These are phyloP conservation scores for Gnomoniopsis sp. DNA, from an alignment of 2,329 filamentous ascomycete genomes.

Conservation along the genomic window DNA sequence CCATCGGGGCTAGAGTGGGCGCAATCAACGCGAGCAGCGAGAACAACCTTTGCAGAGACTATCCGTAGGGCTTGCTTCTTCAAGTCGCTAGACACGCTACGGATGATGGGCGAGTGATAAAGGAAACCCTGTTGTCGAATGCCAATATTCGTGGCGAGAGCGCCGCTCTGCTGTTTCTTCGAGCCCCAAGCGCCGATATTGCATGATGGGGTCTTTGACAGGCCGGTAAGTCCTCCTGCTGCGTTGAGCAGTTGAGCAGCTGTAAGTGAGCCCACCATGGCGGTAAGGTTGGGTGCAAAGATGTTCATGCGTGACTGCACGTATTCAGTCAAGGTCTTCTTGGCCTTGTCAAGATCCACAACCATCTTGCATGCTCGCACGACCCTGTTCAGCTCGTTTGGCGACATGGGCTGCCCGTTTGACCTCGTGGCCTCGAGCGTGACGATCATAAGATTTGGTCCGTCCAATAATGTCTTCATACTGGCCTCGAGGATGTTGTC, in stretches of 20 bases:
- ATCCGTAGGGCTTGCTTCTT: slow-evolving; percentile 95
- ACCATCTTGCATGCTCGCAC: slow-evolving; percentile 81
- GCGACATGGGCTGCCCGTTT: slow-evolving; percentile 71
- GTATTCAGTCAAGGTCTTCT: slow-evolving; percentile 83
- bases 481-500: slow-evolving; percentile 75
- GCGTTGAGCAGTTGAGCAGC: slow-evolving; percentile 96
- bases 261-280: slow-evolving; percentile 85
- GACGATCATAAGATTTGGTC: slow-evolving; percentile 90
- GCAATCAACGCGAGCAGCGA: slow-evolving; percentile 88
- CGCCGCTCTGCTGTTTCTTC: slow-evolving; percentile 74
- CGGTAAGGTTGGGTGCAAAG: slow-evolving; percentile 91
- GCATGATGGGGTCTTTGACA: slow-evolving; percentile 90
- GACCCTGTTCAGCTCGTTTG: slow-evolving; percentile 72
- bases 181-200: slow-evolving; percentile 89
- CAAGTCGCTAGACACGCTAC: slow-evolving; percentile 77
- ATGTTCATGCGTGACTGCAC: slow-evolving; percentile 96
- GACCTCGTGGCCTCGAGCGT: slow-evolving; percentile 92
- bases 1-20: slow-evolving; percentile 80
- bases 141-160: slow-evolving; percentile 88
- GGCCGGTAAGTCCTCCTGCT: slow-evolving; percentile 79
- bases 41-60: slow-evolving; percentile 85
- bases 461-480: slow-evolving; percentile 78
- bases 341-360: slow-evolving; percentile 81
- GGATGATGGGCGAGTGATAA: slow-evolving; percentile 87
- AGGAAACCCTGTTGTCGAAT: slow-evolving; percentile 90